These are phyloP conservation scores for Hyphodiscus hymeniophilus DNA, from an alignment of 495 filamentous ascomycete species.

Conservation along the genomic window DNA sequence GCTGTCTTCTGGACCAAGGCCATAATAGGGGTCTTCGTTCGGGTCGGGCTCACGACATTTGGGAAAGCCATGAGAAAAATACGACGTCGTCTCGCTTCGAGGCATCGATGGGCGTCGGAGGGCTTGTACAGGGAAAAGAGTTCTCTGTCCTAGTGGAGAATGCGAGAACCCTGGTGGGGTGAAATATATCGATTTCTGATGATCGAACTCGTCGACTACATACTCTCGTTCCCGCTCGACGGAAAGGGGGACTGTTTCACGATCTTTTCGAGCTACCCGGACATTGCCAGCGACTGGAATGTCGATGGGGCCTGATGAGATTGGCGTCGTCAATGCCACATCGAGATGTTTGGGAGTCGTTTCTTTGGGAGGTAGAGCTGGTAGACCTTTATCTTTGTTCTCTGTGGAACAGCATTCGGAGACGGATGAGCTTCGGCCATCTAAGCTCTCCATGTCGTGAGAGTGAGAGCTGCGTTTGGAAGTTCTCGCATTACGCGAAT, in stretches of 20 bases:
- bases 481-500: not conserved
- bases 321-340: not conserved
- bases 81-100: not conserved
- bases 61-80: not conserved
- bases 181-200: constrained; percentile 2
- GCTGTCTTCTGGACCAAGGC: not conserved
- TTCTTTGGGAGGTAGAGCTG: not conserved
- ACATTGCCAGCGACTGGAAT: too few species aligned
- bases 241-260: too few species aligned
- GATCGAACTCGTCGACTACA: not conserved
- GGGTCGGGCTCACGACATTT: not conserved
- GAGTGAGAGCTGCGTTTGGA: not conserved
- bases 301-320: not conserved
- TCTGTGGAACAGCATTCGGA: too few species aligned
- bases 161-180: constrained; percentile 12
- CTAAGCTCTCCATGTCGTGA: not conserved
- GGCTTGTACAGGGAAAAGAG: not conserved
- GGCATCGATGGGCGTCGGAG: not conserved
- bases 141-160: not conserved
- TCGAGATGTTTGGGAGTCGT: not conserved
- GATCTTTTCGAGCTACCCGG: too few species aligned
- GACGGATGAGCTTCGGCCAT: too few species aligned
- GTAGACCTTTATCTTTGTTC: too few species aligned
- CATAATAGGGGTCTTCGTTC: not conserved
- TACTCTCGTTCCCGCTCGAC: not conserved